Evolutionary conservation across 495 filamentous ascomycete genomes (phyloP).

Genomic region (Cetradonia linearis): DNA sequence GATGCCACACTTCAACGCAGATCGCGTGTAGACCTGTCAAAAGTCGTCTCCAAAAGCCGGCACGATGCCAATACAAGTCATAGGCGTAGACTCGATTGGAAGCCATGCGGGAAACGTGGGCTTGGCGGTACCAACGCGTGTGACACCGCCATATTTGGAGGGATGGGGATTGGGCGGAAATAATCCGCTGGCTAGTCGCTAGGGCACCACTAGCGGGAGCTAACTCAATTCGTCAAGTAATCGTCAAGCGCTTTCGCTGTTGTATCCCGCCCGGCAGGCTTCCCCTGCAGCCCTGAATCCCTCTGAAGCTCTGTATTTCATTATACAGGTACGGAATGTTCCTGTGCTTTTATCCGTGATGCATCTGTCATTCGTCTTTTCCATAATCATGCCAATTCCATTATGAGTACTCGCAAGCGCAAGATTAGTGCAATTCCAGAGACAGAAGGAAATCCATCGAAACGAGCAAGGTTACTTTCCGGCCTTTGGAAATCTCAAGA

Average conservation of each 20-base stretch:
- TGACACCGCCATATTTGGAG: background rate
- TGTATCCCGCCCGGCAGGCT: background rate
- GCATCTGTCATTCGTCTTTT: background rate
- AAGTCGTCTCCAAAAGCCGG: too few relatives aligned
- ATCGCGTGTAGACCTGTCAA: background rate
- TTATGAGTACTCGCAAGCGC: conserved; percentile 26
- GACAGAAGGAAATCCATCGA: conserved; percentile 9
- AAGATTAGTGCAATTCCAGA: conserved; percentile 16
- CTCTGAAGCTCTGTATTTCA: background rate
- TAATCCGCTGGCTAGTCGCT: conserved; percentile 1
- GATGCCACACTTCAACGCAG: background rate
- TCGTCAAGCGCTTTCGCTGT: background rate
- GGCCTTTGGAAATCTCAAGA: conserved; percentile 18
- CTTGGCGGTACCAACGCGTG: background rate
- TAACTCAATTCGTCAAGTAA: conserved; percentile 5
- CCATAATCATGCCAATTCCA: conserved; percentile 15
- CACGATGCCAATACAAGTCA: too few relatives aligned
- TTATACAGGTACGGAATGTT: background rate
- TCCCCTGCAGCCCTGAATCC: background rate
- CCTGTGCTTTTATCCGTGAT: background rate
- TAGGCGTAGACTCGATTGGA: background rate
- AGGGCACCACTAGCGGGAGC: background rate
- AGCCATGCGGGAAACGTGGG: background rate
- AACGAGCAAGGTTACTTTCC: conserved; percentile 18
- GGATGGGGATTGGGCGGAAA: background rate